Evolutionary conservation across 176 grass and related monocot genomes (phyloP).

Genomic region (Pontederia crassipes): DNA sequence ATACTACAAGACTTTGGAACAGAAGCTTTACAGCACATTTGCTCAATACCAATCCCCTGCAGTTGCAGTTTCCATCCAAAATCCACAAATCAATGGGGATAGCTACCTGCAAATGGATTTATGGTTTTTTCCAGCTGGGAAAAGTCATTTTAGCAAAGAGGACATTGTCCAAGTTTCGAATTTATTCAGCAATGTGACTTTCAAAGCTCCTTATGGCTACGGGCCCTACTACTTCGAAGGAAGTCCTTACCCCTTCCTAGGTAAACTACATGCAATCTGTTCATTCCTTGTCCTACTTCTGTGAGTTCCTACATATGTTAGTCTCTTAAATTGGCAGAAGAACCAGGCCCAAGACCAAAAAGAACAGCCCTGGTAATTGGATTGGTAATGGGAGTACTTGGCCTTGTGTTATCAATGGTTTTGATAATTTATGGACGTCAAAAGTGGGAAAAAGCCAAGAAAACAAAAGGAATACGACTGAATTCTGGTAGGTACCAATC

Average conservation of each 20-base stretch:
- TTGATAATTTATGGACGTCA: constrained; percentile 23
- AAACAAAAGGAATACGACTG: constrained; percentile 34
- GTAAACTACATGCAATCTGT: background rate
- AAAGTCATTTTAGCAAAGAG: background rate
- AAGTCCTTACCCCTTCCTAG: background rate
- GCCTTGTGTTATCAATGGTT: constrained; percentile 20
- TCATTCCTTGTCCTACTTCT: background rate
- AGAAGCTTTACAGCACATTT: background rate
- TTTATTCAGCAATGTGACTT: background rate
- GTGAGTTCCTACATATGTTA: background rate
- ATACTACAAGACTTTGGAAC: background rate
- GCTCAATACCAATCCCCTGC: background rate
- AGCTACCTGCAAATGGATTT: constrained; percentile 1
- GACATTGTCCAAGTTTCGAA: background rate
- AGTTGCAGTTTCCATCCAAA: background rate
- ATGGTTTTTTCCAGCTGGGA: background rate
- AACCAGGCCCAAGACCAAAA: constrained; percentile 19
- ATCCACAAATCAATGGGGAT: background rate
- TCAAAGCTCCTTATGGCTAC: background rate
- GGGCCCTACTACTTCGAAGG: background rate
- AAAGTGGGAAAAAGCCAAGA: constrained; percentile 21
- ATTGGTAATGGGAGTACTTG: constrained; percentile 28
- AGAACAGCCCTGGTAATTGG: constrained; percentile 40
- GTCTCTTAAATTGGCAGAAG: background rate
- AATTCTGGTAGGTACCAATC: constrained; percentile 34